Percentiles rank a stretch among this genome's conserved stretches.
Evolutionary conservation across 208 protist species (phyloP).

Genomic region (Trypanosoma boissoni): DNA sequence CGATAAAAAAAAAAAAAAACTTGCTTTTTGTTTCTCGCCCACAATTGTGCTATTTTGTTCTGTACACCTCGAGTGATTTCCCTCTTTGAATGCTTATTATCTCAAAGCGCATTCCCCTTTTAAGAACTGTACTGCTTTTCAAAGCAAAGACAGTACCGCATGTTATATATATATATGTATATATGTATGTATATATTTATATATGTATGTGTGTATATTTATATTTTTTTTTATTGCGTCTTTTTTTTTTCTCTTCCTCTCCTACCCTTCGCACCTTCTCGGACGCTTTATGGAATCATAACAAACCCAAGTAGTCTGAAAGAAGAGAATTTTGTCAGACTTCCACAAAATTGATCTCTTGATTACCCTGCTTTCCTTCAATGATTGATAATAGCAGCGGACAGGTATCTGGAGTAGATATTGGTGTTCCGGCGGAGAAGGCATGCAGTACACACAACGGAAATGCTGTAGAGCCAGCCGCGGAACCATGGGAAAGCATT

Average conservation of each 20-base stretch:
- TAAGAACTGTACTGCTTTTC: too few relatives aligned
- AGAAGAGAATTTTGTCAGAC: too few relatives aligned
- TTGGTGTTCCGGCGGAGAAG: too few relatives aligned
- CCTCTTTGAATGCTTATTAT: too few relatives aligned
- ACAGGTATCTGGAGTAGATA: background rate
- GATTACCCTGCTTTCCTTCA: background rate
- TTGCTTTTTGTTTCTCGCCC: too few relatives aligned
- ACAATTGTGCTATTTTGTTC: too few relatives aligned
- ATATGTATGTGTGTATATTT: background rate
- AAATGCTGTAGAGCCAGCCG: background rate
- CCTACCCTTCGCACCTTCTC: background rate
- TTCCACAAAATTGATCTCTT: background rate
- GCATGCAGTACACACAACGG: too few relatives aligned
- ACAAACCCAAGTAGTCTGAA: too few relatives aligned
- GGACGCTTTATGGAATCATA: background rate
- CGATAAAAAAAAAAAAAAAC: background rate
- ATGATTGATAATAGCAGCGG: background rate
- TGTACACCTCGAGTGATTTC: too few relatives aligned
- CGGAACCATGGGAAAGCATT: slow-evolving; percentile 11
- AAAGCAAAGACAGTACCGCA: too few relatives aligned
- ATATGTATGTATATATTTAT: background rate
- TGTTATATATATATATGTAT: background rate
- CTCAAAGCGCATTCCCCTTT: too few relatives aligned
- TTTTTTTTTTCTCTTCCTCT: background rate
- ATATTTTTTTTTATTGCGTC: slow-evolving; percentile 5